Percentiles rank a stretch among this genome's conserved stretches.
These are phyloP conservation scores for Fusarium gaditjirri DNA, from an alignment of 2,329 filamentous ascomycete genomes.

Conservation along the genomic window DNA sequence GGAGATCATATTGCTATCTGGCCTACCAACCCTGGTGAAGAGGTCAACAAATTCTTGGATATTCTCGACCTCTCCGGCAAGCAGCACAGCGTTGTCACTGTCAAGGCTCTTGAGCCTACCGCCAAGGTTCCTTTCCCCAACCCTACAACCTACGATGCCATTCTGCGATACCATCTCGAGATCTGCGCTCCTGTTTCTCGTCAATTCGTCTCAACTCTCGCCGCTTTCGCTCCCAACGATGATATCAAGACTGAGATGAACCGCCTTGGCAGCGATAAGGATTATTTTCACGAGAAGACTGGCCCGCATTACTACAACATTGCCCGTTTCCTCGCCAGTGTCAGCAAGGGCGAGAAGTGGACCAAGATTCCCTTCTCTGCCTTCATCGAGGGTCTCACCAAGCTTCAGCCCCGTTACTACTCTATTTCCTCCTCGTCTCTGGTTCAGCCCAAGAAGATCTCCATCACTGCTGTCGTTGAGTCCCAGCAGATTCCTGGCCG, in stretches of 20 bases:
- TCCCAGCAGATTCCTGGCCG: slow-evolving; percentile 81
- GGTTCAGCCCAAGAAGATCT: slow-evolving; percentile 93
- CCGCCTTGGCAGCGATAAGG: slow-evolving; percentile 90
- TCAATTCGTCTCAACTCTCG: slow-evolving; percentile 89
- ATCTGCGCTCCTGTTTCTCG: slow-evolving; percentile 95
- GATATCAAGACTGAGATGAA: slow-evolving; percentile 86
- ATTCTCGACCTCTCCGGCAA: slow-evolving; percentile 81
- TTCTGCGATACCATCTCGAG: slow-evolving; percentile 95
- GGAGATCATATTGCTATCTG: slow-evolving; percentile 97
- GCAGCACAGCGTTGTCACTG: slow-evolving; percentile 81
- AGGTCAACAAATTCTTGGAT: slow-evolving; percentile 89
- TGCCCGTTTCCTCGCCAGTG: slow-evolving; percentile 79
- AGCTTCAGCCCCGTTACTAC: slow-evolving; percentile 98
- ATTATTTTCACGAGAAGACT: slow-evolving; percentile 92
- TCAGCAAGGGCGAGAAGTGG: slow-evolving; percentile 82
- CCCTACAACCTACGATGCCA: slow-evolving; percentile 94
- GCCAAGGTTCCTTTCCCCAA: slow-evolving; percentile 98
- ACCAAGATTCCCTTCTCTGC: slow-evolving; percentile 89
- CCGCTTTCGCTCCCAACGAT: slow-evolving; percentile 89
- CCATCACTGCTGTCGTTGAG: slow-evolving; percentile 95
- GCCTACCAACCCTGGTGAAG: slow-evolving; percentile 93
- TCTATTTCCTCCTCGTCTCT: slow-evolving; percentile 97
- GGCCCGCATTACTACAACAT: slow-evolving; percentile 87
- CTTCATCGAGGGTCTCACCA: slow-evolving; percentile 91
- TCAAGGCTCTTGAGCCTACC: slow-evolving; percentile 93